Conservation (phyloP, 2,329 filamentous ascomycete species). For the Cladosporium oxysporum region DNA sequence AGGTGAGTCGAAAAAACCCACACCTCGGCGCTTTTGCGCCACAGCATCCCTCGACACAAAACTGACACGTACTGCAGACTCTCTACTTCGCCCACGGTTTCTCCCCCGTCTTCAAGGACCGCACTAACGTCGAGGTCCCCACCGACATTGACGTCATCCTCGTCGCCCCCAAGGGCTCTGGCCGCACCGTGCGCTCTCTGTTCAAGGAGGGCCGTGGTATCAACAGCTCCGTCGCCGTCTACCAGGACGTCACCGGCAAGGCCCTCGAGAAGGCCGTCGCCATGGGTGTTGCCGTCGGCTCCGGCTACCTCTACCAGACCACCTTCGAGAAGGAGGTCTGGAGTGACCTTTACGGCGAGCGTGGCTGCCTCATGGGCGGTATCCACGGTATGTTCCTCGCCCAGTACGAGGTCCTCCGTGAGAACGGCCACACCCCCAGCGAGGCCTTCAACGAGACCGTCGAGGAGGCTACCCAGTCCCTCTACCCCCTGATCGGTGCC, state of each 20-base stretch:
- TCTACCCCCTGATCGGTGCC: slow-evolving; percentile 96
- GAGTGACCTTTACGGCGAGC: slow-evolving; percentile 99
- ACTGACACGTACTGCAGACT: slow-evolving; percentile 59
- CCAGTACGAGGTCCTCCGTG: slow-evolving; percentile 99
- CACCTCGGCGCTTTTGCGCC: neutral
- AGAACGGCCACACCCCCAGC: slow-evolving; percentile 94
- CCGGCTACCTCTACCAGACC: slow-evolving; percentile 99
- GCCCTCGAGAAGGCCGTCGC: slow-evolving; percentile 97
- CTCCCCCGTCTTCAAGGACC: slow-evolving; percentile 99
- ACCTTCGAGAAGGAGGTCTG: slow-evolving; percentile 99
- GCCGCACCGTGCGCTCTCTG: slow-evolving; percentile 95
- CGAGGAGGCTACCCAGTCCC: slow-evolving; percentile 96
- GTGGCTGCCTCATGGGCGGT: slow-evolving; percentile 99
- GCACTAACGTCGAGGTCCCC: slow-evolving; percentile 98
- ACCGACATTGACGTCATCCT: slow-evolving; percentile 98
- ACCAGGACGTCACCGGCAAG: slow-evolving; percentile 96
- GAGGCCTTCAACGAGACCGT: slow-evolving; percentile 99
- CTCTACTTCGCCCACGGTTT: slow-evolving; percentile 99
- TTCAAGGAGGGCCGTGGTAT: slow-evolving; percentile 99
- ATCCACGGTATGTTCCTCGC: slow-evolving; percentile 99
- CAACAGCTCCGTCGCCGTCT: slow-evolving; percentile 99
- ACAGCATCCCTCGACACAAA: neutral
- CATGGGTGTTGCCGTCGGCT: slow-evolving; percentile 94
- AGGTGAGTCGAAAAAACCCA: slow-evolving; percentile 62
- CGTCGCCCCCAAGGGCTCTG: slow-evolving; percentile 97